Percentiles rank a stretch among this genome's conserved stretches.
Evolutionary conservation across 768 basidiomycete genomes (phyloP).

Genomic region (Exidia glandulosa): DNA sequence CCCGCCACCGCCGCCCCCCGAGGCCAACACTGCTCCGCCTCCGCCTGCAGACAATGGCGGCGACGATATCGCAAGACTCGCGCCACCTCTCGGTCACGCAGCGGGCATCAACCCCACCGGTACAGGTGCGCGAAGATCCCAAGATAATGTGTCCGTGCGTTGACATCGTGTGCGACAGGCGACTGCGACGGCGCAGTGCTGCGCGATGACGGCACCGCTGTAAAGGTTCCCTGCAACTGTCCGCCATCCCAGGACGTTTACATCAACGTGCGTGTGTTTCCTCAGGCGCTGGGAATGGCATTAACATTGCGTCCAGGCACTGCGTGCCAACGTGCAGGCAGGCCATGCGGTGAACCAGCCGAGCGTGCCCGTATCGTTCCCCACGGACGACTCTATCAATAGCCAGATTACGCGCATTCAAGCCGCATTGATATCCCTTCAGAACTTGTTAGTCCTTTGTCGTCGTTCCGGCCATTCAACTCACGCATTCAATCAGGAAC

Average conservation of each 20-base stretch:
- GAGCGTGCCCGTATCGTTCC: constrained; percentile 46
- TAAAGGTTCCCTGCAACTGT: constrained; percentile 56
- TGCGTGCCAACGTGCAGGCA: constrained; percentile 47
- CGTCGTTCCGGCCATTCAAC: neutral
- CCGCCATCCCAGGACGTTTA: constrained; percentile 46
- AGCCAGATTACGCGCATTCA: constrained; percentile 47
- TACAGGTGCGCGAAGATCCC: neutral
- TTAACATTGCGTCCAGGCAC: constrained; percentile 8
- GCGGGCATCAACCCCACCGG: constrained; percentile 50
- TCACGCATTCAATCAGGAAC: constrained; percentile 9
- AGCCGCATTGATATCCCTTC: constrained; percentile 53
- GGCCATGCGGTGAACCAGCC: constrained; percentile 61
- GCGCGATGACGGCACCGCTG: constrained; percentile 41
- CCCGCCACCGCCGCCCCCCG: too few species aligned
- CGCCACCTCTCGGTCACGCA: constrained; percentile 46
- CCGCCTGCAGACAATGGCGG: neutral
- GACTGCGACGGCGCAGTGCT: constrained; percentile 56
- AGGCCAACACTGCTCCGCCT: neutral
- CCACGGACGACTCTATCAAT: constrained; percentile 41
- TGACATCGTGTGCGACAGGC: too few species aligned
- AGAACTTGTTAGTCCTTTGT: constrained; percentile 35
- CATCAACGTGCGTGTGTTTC: constrained; percentile 24
- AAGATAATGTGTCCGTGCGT: too few species aligned
- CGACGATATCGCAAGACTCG: constrained; percentile 18
- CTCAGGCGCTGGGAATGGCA: neutral